These are phyloP conservation scores for Leptodontidium sp. DNA, from an alignment of 2,329 filamentous ascomycete species.

Conservation along the genomic window DNA sequence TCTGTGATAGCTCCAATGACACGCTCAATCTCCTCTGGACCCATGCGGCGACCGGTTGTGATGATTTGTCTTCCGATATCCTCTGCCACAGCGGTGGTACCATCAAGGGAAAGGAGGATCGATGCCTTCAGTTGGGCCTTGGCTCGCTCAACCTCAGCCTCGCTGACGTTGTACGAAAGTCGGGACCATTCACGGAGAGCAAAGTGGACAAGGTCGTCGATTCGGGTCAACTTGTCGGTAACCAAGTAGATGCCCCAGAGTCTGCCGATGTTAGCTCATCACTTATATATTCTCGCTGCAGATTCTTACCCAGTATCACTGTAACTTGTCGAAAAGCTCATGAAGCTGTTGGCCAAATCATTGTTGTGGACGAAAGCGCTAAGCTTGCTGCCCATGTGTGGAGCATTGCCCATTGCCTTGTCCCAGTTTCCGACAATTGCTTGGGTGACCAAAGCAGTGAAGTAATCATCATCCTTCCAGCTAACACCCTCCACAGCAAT, in stretches of 20 bases:
- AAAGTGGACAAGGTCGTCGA: slow-evolving; percentile 98
- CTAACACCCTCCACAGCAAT: slow-evolving; percentile 99
- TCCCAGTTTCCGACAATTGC: slow-evolving; percentile 99
- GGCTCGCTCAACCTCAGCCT: slow-evolving; percentile 95
- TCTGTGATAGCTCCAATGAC: slow-evolving; percentile 88
- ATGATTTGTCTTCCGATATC: slow-evolving; percentile 99
- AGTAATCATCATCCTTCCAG: slow-evolving; percentile 99
- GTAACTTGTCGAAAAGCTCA: slow-evolving; percentile 99
- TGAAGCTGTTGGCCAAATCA: slow-evolving; percentile 98
- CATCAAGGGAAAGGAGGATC: slow-evolving; percentile 95
- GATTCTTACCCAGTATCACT: slow-evolving; percentile 93
- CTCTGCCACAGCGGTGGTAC: slow-evolving; percentile 95
- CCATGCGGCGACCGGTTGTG: slow-evolving; percentile 92
- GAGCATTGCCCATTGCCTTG: slow-evolving; percentile 96
- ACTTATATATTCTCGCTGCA: neutral
- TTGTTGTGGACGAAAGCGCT: slow-evolving; percentile 94
- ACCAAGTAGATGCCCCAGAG: slow-evolving; percentile 99
- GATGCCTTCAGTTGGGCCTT: slow-evolving; percentile 99
- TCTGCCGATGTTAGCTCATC: slow-evolving; percentile 61
- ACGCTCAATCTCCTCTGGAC: slow-evolving; percentile 92
- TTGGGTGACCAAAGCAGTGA: slow-evolving; percentile 96
- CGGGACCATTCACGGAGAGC: slow-evolving; percentile 98
- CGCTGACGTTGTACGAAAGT: slow-evolving; percentile 85
- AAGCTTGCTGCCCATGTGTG: slow-evolving; percentile 98
- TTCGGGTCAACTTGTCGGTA: slow-evolving; percentile 82